Base-by-base conservation (phyloP, 179 eudicot genomes). In the Nepenthes alata region DNA sequence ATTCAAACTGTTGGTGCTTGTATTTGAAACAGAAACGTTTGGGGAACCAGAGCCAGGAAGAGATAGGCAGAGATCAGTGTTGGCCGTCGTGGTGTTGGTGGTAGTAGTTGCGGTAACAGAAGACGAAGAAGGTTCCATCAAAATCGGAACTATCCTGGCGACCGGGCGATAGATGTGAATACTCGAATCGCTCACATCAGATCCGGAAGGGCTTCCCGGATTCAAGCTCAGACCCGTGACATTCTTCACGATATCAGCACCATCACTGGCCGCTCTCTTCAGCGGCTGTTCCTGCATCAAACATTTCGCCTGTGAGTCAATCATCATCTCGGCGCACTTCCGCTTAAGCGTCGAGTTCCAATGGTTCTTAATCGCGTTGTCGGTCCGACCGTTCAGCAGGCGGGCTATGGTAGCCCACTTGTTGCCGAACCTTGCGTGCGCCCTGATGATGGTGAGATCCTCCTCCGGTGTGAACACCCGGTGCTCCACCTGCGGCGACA, bases 361-460 rank as follows among this genome's bases (percentile, higher is more conserved):
- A 44, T 78, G 81, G 47, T 78, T 78, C 58, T 78, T 78, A 0
- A 78, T 74, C 3, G 81, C 81, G 70, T 78, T 78, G 47, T 78
- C 81, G 15, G 81, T 78, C 0, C 81, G 63, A 13, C 81, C 81
- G 57, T 55, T 70, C 1, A 78, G 41, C 0, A 78, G 53, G 3
- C 81, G 58, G 1, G 81, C 81, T 11, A 78, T 78, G 45, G 81
- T 78, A 8, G 81, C 81, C 81, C 81, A 78, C 37, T 71, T 78
- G 57, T 78, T 78, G 4, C 81, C 81, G 45, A 78, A 74, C 55
- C 81, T 45, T 2, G 82, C 77, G 35, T 78, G 82, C 2, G 82
- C 82, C 1, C 77, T 71, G 55, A 78, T 59, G 36, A 74, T 78
- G 35, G 79, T 75, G 5, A 59, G 71, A 11, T 78, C 82, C 16